phyloP scores from a whole-genome alignment of 768 basidiomycete species.

The Porpolomopsis calyptriformis region DNA sequence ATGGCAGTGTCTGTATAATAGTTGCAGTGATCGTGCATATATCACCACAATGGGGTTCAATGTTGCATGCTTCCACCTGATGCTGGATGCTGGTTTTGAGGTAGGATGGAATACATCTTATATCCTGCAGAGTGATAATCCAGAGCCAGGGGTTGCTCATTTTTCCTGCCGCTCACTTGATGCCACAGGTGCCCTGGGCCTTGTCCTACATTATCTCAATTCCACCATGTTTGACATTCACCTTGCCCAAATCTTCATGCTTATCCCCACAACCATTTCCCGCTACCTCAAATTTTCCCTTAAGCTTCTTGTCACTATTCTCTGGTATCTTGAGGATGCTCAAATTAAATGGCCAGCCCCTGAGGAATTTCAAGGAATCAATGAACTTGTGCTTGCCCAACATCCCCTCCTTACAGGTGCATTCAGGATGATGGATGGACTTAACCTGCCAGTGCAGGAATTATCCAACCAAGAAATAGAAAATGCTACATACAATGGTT shows the following conservation, averaged over 20 bases:
- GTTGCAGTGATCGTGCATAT: conserved; percentile 26
- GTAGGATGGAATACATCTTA: conserved; percentile 15
- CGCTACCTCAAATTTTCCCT: conserved; percentile 28
- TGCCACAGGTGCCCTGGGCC: conserved; percentile 32
- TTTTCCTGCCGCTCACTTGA: conserved; percentile 22
- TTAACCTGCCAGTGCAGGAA: conserved; percentile 23
- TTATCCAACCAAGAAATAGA: conserved; percentile 30
- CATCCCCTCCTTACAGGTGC: conserved; percentile 28
- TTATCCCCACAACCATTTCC: conserved; percentile 27
- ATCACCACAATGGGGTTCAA: conserved; percentile 38
- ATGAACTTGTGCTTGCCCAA: conserved; percentile 17
- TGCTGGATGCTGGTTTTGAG: conserved; percentile 26
- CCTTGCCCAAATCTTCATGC: conserved; percentile 35
- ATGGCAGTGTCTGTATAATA: conserved; percentile 26
- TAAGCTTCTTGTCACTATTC: conserved; percentile 19
- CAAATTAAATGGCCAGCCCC: conserved; percentile 18
- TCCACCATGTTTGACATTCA: conserved; percentile 31
- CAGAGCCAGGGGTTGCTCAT: conserved; percentile 14
- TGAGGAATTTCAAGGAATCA: conserved; percentile 21
- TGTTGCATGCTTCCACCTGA: conserved; percentile 23
- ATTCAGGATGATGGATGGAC: conserved; percentile 33
- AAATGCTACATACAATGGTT: conserved; percentile 35
- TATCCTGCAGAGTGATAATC: conserved; percentile 24
- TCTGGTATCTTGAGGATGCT: conserved; percentile 22
- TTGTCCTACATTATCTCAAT: conserved; percentile 31